Base-by-base conservation (phyloP, 129 eudicot species). In the Tagetes patula region DNA sequence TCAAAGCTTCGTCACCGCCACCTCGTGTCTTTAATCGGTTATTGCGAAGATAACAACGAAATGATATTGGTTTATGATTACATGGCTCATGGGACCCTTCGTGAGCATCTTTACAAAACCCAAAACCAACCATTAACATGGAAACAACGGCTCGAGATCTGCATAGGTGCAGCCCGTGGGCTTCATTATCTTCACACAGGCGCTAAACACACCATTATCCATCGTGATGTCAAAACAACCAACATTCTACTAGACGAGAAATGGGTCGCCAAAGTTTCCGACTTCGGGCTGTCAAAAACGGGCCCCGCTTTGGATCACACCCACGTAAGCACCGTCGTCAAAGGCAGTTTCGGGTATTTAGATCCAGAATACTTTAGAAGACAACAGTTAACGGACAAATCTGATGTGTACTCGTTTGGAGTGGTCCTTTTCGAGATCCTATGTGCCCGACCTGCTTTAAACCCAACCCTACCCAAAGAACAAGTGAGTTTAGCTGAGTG, bases 21-120 rank as follows among this genome's bases (percentile, higher is more conserved):
- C 64, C 88, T 92, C 5, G 98, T 92, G 10, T 89, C 98, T 1
- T 77, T 92, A 41, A 90, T 92, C 20, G 98, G 98, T 34, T 92
- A 89, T 70, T 92, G 98, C 13, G 96, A 89, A 70, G 98, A 92
- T 63, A 89, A 89, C 69, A 82, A 83, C 14, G 98, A 92, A 59
- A 92, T 92, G 98, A 89, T 89, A 60, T 85, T 92, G 27, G 98
- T 92, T 3, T 92, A 92, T 32, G 98, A 92, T 73, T 85, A 92
- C 88, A 92, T 92, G 98, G 98, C 96, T 0, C 76, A 83, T 52
- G 98, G 98, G n/a, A 92, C 98, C 49, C 88, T 92, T n/a, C 98
- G 98, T 12, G 98, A 92, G 77, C 98, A 92, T 72, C 86, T 92
- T 30, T 92, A 92, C 87, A 89, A 89, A 75, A 85, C 95, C 63